A percentile compares a stretch with the other conserved stretches of the same genome.
Evolutionary conservation across 805 yeast genomes (phyloP).

Genomic region (Pichia pseudocactophila): DNA sequence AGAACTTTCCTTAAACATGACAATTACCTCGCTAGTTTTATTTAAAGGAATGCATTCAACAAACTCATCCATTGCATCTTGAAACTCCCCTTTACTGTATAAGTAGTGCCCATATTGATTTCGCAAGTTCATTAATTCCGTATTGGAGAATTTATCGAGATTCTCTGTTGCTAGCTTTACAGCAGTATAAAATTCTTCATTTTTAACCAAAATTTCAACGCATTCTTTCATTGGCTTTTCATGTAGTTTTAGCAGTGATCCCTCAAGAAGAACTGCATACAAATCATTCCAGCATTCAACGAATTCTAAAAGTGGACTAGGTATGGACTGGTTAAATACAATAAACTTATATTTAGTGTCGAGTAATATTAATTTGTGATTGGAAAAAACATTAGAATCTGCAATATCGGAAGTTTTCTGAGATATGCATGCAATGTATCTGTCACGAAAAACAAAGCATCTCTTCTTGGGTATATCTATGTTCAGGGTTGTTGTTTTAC

Average conservation of each 20-base stretch:
- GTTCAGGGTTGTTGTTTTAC: conserved; percentile 45
- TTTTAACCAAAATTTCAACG: conserved; percentile 55
- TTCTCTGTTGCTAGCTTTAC: conserved; percentile 45
- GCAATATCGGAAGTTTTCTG: conserved; percentile 32
- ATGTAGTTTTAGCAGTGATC: conserved; percentile 56
- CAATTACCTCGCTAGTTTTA: conserved; percentile 67
- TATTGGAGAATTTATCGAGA: conserved; percentile 20
- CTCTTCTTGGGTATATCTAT: conserved; percentile 50
- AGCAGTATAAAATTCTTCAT: conserved; percentile 68
- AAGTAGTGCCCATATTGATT: conserved; percentile 64
- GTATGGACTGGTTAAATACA: conserved; percentile 59
- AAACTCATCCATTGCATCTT: conserved; percentile 68
- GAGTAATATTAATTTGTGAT: conserved; percentile 54
- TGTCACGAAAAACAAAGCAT: conserved; percentile 33
- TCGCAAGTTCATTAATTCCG: conserved; percentile 34
- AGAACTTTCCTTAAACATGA: conserved; percentile 70
- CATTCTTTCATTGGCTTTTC: conserved; percentile 64
- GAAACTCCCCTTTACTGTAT: conserved; percentile 54
- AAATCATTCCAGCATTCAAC: conserved; percentile 50
- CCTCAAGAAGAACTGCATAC: conserved; percentile 63
- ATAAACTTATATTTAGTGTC: conserved; percentile 65
- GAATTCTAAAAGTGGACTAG: conserved; percentile 52
- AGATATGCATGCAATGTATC: conserved; percentile 43
- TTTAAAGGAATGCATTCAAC: conserved; percentile 39
- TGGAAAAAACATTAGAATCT: conserved; percentile 18